Percentiles rank a stretch among this genome's conserved stretches.
Conservation (phyloP, 495 filamentous ascomycete genomes). For the Ascodesmis nigricans region DNA sequence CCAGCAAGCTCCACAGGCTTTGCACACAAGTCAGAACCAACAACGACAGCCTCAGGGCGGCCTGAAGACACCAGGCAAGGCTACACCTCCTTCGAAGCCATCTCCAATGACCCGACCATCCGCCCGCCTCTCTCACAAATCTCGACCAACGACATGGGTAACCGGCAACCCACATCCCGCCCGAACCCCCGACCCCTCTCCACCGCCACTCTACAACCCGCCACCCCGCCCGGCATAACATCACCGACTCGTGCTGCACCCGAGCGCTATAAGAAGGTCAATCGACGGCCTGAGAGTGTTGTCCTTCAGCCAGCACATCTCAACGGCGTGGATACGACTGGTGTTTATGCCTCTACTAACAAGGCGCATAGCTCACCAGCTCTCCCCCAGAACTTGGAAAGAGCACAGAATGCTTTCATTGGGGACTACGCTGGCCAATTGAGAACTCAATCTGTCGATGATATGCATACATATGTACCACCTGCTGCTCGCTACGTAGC, state of each 20-base stretch:
- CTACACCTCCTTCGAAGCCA: slow-evolving; percentile 6
- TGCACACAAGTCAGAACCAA: too few relatives aligned
- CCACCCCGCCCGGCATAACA: slow-evolving; percentile 27
- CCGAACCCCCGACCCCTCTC: slow-evolving; percentile 28
- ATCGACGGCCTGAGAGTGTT: slow-evolving; percentile 7
- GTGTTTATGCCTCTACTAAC: slow-evolving; percentile 23
- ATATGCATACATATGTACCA: slow-evolving; percentile 24
- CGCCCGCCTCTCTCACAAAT: slow-evolving; percentile 22
- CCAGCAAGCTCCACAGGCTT: slow-evolving; percentile 7
- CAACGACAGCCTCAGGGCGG: slow-evolving; percentile 22
- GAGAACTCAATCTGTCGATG: slow-evolving; percentile 23
- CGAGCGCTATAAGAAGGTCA: slow-evolving; percentile 32
- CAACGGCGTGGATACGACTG: too few relatives aligned
- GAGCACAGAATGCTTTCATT: too few relatives aligned
- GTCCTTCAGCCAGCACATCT: too few relatives aligned
- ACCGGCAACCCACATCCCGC: slow-evolving; percentile 21
- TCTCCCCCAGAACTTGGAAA: slow-evolving; percentile 18
- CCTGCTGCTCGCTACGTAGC: slow-evolving; percentile 10
- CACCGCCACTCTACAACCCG: slow-evolving; percentile 28
- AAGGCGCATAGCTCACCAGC: slow-evolving; percentile 21
- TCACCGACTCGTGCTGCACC: slow-evolving; percentile 35
- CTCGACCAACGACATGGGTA: slow-evolving; percentile 19
- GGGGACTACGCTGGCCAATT: slow-evolving; percentile 22
- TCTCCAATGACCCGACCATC: slow-evolving; percentile 6
- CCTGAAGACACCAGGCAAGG: slow-evolving; percentile 20